Evolutionary conservation across 371 early-diverging fungal genomes (phyloP).

Genomic region (Haplosporangium sp.): DNA sequence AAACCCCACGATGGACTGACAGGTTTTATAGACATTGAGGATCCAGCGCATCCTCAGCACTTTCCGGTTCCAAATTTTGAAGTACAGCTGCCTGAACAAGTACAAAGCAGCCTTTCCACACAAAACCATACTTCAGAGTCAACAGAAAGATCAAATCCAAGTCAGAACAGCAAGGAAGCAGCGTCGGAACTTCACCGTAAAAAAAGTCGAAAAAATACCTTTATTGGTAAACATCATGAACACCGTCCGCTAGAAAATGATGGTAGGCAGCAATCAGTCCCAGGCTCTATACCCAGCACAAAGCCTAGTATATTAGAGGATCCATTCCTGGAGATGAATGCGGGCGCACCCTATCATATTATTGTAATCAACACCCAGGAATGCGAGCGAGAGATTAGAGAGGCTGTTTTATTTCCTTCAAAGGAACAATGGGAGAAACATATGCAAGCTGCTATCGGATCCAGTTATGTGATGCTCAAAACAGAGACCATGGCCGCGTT

Average conservation of each 20-base stretch:
- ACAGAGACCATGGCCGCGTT: conserved; percentile 76
- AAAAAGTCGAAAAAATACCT: background rate
- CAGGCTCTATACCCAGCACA: background rate
- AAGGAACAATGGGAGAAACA: conserved; percentile 72
- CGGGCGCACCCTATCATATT: conserved; percentile 68
- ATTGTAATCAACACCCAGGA: conserved; percentile 83
- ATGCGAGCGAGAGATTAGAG: conserved; percentile 74
- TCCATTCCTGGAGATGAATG: conserved; percentile 54
- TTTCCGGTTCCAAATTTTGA: background rate
- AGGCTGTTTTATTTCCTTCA: conserved; percentile 70
- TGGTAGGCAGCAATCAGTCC: background rate
- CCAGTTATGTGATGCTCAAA: conserved; percentile 64
- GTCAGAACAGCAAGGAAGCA: background rate
- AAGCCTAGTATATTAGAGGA: conserved; percentile 28
- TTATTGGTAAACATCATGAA: background rate
- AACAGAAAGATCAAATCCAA: background rate
- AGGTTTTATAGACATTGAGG: conserved; percentile 48
- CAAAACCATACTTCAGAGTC: background rate
- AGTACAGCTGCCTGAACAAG: no score
- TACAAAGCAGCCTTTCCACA: no score
- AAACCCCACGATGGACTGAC: conserved; percentile 31
- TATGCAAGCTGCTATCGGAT: conserved; percentile 61
- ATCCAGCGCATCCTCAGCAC: conserved; percentile 2
- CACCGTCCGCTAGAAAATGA: background rate
- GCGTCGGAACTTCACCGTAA: background rate